Evolutionary conservation across 2,329 filamentous ascomycete genomes (phyloP), one percentile per base, ranked within the genome.

Genomic region (Aspergillus sp.): DNA sequence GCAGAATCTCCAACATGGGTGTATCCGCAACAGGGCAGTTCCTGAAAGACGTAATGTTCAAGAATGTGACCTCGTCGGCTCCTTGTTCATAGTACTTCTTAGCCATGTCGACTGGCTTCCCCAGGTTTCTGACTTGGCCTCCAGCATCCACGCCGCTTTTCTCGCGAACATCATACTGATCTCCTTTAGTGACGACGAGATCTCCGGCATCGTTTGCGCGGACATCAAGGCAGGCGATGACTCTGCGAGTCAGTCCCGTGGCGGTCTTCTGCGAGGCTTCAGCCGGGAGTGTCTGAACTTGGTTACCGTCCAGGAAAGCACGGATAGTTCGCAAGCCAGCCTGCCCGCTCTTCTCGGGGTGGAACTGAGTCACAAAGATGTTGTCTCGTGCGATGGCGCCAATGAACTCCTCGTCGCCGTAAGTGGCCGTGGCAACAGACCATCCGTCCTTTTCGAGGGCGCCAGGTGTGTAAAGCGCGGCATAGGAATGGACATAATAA

Each of bases 401-500:
- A 10, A 97, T 85, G 67, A 99, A 99, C 34, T 88, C 88, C 75
- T 99, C 91, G 13, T 82, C 78, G 29, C 92, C 92, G 71, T 99
- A 99, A 14, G 83, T 86, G 16, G 87, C 92, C 2, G 89, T 96
- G 1, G 94, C 94, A n/a, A 97, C 88, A 7, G 85, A 84, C 93
- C 94, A 99, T 21, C 93, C 94, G 31, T 88, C 81, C 50, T 79
- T 78, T 72, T 97, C 91, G 11, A 97, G 79, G 59, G 87, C 80
- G 32, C 88, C 89, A 43, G 82, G 74, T 48, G 76, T 75, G 70
- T 97, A 96, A 3, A 87, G 87, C 21, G 85, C 87, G 53, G 91
- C 92, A 75, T 94, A 99, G 2, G 91, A 92, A 79, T 99, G 94
- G 52, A 99, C 93, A 69, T 99, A 99, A 77, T 99, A 99, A 79